A percentile compares a stretch with the other conserved stretches of the same genome.
phyloP scores from a whole-genome alignment of 768 basidiomycete species.

The Clitopilus hobsonii region DNA sequence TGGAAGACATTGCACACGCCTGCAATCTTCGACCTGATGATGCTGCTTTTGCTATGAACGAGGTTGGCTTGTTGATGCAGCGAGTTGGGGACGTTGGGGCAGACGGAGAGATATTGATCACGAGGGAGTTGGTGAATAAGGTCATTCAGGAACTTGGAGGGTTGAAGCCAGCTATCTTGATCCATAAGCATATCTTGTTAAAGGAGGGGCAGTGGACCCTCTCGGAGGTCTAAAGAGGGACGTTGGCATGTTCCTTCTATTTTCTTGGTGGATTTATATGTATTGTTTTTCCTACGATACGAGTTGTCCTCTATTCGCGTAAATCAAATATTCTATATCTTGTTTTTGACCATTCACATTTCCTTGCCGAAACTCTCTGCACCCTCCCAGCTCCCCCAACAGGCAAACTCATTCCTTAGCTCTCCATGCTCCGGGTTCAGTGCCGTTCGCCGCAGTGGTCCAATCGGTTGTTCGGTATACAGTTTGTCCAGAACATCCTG shows the following conservation, averaged over 20 bases:
- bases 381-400: slow-evolving; percentile 40
- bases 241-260: too few relatives aligned
- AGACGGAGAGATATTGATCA: slow-evolving; percentile 37
- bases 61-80: slow-evolving; percentile 70
- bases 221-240: neutral
- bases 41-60: slow-evolving; percentile 82
- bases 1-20: slow-evolving; percentile 73
- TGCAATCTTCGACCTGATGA: slow-evolving; percentile 84
- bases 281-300: too few relatives aligned
- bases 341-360: too few relatives aligned
- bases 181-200: slow-evolving; percentile 50
- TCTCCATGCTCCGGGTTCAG: slow-evolving; percentile 31
- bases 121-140: slow-evolving; percentile 37
- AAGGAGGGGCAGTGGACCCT: neutral
- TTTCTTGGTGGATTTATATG: too few relatives aligned
- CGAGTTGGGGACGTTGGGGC: slow-evolving; percentile 23
- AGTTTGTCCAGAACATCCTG: slow-evolving; percentile 25
- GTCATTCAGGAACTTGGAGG: slow-evolving; percentile 63
- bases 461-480: slow-evolving; percentile 31
- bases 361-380: slow-evolving; percentile 27
- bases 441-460: slow-evolving; percentile 29
- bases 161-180: slow-evolving; percentile 71
- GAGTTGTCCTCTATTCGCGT: too few relatives aligned
- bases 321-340: neutral
- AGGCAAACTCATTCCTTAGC: slow-evolving; percentile 38